phyloP scores from a whole-genome alignment of 1,284 basidiomycete genomes.

The Sparassis latifolia region DNA sequence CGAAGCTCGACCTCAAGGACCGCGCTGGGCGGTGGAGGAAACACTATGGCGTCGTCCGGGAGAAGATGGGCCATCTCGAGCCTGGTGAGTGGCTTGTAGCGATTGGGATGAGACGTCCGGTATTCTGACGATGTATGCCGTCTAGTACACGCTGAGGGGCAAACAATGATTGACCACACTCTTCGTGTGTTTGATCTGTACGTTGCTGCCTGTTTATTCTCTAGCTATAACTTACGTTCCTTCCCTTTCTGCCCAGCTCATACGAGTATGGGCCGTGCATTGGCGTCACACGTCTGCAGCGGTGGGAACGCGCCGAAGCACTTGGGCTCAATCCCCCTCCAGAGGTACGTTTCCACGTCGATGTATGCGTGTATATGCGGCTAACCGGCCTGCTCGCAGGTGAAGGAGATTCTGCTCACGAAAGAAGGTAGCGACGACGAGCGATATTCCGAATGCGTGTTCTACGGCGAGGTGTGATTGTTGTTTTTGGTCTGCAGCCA shows the following conservation, averaged over 20 bases:
- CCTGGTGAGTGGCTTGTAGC: slow-evolving; percentile 46
- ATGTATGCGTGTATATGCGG: background rate
- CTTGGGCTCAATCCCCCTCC: slow-evolving; percentile 80
- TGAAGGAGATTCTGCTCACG: slow-evolving; percentile 68
- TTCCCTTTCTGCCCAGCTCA: slow-evolving; percentile 35
- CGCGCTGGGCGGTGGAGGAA: slow-evolving; percentile 46
- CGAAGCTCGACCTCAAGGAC: slow-evolving; percentile 32
- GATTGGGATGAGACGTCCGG: background rate
- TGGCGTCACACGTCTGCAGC: slow-evolving; percentile 76
- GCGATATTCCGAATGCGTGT: slow-evolving; percentile 43
- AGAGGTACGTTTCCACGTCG: slow-evolving; percentile 48
- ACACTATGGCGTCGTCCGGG: slow-evolving; percentile 38
- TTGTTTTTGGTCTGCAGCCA: no score
- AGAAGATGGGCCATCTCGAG: slow-evolving; percentile 47
- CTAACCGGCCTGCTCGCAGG: slow-evolving; percentile 33
- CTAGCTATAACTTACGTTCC: background rate
- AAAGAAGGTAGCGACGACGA: slow-evolving; percentile 41
- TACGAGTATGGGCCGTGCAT: slow-evolving; percentile 84
- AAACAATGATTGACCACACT: slow-evolving; percentile 64
- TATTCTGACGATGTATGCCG: background rate
- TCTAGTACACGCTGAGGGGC: slow-evolving; percentile 54
- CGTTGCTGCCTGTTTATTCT: slow-evolving; percentile 18
- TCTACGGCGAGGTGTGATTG: slow-evolving; percentile 36
- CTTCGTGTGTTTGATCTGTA: slow-evolving; percentile 78
- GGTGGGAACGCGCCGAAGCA: slow-evolving; percentile 83